Conservation (phyloP, 768 basidiomycete species). For the Pleurotus tuber-regium region DNA sequence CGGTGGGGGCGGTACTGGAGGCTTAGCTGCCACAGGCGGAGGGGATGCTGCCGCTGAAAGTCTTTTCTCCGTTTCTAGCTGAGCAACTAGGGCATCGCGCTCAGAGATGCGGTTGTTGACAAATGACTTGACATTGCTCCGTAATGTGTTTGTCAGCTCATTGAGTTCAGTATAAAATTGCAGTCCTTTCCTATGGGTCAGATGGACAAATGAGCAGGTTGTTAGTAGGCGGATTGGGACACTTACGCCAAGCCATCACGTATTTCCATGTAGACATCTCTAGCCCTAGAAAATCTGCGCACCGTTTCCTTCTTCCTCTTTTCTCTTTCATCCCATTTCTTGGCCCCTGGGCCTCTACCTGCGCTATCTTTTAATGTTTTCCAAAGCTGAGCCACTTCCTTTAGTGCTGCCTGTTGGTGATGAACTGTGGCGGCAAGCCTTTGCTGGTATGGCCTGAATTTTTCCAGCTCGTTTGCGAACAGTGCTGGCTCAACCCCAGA, state of each 20-base stretch:
- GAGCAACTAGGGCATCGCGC: constrained; percentile 61
- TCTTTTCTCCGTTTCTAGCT: constrained; percentile 72
- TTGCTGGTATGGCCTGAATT: constrained; percentile 90
- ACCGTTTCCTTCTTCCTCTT: constrained; percentile 74
- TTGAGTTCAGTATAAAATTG: constrained; percentile 85
- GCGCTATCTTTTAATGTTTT: constrained; percentile 69
- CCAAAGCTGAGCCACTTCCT: constrained; percentile 77
- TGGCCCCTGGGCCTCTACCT: constrained; percentile 72
- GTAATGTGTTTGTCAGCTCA: constrained; percentile 57
- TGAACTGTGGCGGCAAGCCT: constrained; percentile 75
- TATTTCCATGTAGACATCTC: constrained; percentile 85
- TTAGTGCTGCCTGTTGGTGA: constrained; percentile 68
- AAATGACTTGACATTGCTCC: constrained; percentile 58
- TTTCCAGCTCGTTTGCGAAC: constrained; percentile 93
- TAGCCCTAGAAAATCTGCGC: constrained; percentile 67
- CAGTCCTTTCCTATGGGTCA: constrained; percentile 80
- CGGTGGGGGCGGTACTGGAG: constrained; percentile 47
- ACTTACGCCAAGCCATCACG: constrained; percentile 80
- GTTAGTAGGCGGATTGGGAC: constrained; percentile 6
- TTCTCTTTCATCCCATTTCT: constrained; percentile 82
- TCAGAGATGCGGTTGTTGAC: constrained; percentile 64
- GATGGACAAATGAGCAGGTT: constrained; percentile 9
- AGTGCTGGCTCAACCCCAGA: constrained; percentile 79
- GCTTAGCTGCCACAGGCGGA: constrained; percentile 39
- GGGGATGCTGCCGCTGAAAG: constrained; percentile 46